Percentiles rank a stretch among this genome's conserved stretches.
These are phyloP conservation scores for Filosporella fistucella DNA, from an alignment of 495 filamentous ascomycete genomes.

Conservation along the genomic window DNA sequence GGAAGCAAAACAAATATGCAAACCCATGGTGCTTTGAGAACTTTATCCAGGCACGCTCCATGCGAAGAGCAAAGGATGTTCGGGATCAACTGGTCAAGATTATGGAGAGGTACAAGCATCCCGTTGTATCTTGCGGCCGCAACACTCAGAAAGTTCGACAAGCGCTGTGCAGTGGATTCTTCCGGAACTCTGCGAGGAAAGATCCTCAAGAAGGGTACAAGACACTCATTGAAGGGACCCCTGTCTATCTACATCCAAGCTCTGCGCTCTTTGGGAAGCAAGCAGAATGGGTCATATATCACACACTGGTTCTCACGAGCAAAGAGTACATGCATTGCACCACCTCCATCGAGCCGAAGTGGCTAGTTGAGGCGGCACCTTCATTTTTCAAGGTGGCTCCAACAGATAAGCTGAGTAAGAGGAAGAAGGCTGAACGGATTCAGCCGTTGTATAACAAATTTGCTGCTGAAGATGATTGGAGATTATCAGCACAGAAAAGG, in stretches of 20 bases:
- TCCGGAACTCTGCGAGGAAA: slow-evolving; percentile 91
- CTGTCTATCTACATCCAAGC: slow-evolving; percentile 88
- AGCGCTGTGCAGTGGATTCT: slow-evolving; percentile 89
- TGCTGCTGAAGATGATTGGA: slow-evolving; percentile 87
- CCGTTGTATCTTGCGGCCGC: slow-evolving; percentile 75
- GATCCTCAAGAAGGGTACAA: slow-evolving; percentile 96
- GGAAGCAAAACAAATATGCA: slow-evolving; percentile 77
- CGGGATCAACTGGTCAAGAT: slow-evolving; percentile 88
- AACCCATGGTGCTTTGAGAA: slow-evolving; percentile 97
- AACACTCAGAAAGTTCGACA: slow-evolving; percentile 87
- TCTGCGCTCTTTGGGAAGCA: slow-evolving; percentile 93
- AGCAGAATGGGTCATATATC: slow-evolving; percentile 92
- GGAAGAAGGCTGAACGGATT: slow-evolving; percentile 91
- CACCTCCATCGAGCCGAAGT: slow-evolving; percentile 89
- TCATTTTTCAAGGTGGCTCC: slow-evolving; percentile 98
- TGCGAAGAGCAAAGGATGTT: slow-evolving; percentile 87
- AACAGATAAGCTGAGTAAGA: slow-evolving; percentile 80
- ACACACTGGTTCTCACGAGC: slow-evolving; percentile 82
- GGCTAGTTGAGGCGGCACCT: slow-evolving; percentile 85
- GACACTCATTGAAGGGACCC: slow-evolving; percentile 90
- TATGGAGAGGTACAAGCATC: slow-evolving; percentile 82
- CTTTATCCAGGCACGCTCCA: slow-evolving; percentile 88
- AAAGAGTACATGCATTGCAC: slow-evolving; percentile 98
- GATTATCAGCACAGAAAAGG: slow-evolving; percentile 81
- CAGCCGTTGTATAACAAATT: slow-evolving; percentile 93